These are phyloP conservation scores for Pseudogymnoascus sp. DNA, from an alignment of 2,329 filamentous ascomycete species.

Conservation along the genomic window DNA sequence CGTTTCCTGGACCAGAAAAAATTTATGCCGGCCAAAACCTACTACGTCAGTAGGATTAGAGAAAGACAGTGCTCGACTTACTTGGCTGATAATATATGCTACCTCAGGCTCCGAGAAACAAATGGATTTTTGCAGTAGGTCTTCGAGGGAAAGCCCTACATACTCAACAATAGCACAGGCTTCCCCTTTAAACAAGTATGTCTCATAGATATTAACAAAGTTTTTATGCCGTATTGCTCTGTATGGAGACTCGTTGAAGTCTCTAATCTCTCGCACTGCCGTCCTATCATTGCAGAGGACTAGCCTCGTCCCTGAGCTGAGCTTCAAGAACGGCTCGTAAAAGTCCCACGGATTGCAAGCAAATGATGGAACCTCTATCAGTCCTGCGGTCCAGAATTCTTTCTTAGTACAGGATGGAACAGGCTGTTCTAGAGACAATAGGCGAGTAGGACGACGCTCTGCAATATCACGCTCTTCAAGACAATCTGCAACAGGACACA, in stretches of 20 bases:
- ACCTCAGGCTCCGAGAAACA: neutral
- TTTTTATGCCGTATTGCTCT: neutral
- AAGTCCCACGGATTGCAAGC: slow-evolving; percentile 9
- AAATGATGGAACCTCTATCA: slow-evolving; percentile 11
- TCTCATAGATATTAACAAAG: neutral
- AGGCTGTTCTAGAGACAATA: neutral
- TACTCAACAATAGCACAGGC: neutral
- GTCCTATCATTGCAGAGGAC: slow-evolving; percentile 8
- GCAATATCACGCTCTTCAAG: too few species aligned
- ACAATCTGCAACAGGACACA: too few species aligned
- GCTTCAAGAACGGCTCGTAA: slow-evolving; percentile 9
- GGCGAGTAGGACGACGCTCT: neutral
- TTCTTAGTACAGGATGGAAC: neutral
- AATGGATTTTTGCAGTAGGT: neutral
- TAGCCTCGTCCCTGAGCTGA: neutral
- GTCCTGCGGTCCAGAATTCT: slow-evolving; percentile 11
- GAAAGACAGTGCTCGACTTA: too few species aligned
- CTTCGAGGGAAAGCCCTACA: neutral
- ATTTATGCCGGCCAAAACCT: too few species aligned
- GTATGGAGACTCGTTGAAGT: neutral
- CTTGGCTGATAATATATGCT: too few species aligned
- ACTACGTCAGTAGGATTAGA: too few species aligned
- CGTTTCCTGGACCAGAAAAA: too few species aligned
- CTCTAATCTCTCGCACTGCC: neutral
- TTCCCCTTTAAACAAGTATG: neutral